Evolutionary conservation across 805 yeast genomes (phyloP).

Genomic region (Maudiozyma bulderi): DNA sequence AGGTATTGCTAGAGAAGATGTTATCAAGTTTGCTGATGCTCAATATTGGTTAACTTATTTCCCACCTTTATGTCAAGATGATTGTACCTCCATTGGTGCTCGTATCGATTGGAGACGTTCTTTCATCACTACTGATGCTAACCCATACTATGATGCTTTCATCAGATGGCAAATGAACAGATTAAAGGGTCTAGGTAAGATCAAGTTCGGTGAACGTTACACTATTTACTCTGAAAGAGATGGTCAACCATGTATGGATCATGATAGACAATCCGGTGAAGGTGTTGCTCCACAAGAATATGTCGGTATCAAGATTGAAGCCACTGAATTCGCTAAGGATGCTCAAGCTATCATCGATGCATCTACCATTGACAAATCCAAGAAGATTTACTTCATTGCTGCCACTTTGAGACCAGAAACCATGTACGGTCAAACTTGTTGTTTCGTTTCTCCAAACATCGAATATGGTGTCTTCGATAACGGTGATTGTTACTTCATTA

Average conservation of each 20-base stretch:
- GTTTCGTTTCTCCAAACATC: constrained; percentile 94
- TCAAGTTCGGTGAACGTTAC: constrained; percentile 96
- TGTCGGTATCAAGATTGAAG: constrained; percentile 81
- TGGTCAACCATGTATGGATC: constrained; percentile 99
- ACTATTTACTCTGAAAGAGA: constrained; percentile 96
- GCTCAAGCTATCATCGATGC: constrained; percentile 31
- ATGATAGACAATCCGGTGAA: constrained; percentile 94
- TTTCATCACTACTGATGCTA: constrained; percentile 87
- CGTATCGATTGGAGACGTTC: constrained; percentile 98
- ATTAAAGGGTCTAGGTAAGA: constrained; percentile 76
- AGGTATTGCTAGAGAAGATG: constrained; percentile 78
- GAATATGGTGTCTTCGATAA: constrained; percentile 86
- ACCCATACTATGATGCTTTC: constrained; percentile 90
- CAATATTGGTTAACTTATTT: constrained; percentile 80
- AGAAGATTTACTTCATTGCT: constrained; percentile 77
- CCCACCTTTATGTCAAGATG: constrained; percentile 80
- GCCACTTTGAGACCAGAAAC: constrained; percentile 98
- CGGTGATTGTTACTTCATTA: constrained; percentile 64
- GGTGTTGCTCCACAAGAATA: constrained; percentile 96
- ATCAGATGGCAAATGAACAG: constrained; percentile 93
- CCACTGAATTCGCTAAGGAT: constrained; percentile 44
- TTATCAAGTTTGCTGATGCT: constrained; percentile 85
- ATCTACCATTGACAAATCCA: constrained; percentile 34
- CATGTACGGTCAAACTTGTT: constrained; percentile 97
- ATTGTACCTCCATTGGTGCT: constrained; percentile 77